Percentiles rank a stretch among this genome's conserved stretches.
Evolutionary conservation across 257 asterid genomes (phyloP).

Genomic region (Primulina eburnea): DNA sequence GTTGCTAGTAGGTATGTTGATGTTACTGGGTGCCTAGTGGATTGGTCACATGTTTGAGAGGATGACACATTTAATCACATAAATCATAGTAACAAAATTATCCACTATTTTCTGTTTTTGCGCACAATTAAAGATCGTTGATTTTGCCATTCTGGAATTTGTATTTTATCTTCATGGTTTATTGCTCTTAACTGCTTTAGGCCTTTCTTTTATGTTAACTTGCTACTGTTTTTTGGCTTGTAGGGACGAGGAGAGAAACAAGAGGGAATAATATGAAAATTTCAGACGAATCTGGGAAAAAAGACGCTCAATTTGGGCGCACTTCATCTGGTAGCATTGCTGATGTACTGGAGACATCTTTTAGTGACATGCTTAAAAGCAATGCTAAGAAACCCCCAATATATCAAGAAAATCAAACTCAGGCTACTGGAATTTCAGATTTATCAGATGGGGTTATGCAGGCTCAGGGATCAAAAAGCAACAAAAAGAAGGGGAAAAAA

Average conservation of each 20-base stretch:
- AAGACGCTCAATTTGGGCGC: constrained; percentile 61
- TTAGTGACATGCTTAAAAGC: constrained; percentile 97
- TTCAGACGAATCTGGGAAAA: constrained; percentile 47
- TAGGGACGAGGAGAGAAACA: constrained; percentile 51
- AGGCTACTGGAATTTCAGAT: constrained; percentile 36
- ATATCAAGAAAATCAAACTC: constrained; percentile 45
- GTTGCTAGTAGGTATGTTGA: background rate
- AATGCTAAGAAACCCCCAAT: constrained; percentile 50
- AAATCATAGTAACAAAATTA: background rate
- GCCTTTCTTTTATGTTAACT: background rate
- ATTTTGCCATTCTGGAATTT: background rate
- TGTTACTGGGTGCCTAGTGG: background rate
- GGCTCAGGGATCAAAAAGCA: constrained; percentile 42
- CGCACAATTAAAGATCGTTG: background rate
- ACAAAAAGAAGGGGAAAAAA: constrained; percentile 93
- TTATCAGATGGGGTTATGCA: constrained; percentile 32
- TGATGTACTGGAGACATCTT: constrained; percentile 79
- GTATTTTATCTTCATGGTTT: background rate
- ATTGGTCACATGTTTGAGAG: no score
- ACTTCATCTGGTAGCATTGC: constrained; percentile 72
- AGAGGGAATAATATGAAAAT: constrained; percentile 38
- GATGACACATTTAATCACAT: no score
- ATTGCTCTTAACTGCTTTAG: background rate
- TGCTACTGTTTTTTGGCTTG: background rate
- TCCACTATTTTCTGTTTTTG: no score